A percentile compares a stretch with the other conserved stretches of the same genome.
Conservation (phyloP, 352 stramenopile genomes). For the Phytophthora rubi region DNA sequence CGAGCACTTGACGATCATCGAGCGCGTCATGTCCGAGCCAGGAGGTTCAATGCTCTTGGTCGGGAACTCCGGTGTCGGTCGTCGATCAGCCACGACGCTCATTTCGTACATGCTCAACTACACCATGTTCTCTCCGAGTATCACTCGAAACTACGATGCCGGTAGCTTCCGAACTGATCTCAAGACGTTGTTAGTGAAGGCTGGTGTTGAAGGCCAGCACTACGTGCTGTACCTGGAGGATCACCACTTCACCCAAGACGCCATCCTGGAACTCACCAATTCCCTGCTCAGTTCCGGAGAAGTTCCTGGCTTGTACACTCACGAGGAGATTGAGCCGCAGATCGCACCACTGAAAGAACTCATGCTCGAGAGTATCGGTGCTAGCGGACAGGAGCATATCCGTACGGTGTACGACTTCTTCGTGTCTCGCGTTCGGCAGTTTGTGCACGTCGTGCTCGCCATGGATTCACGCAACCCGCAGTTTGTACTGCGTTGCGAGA, state of each 20-base stretch:
- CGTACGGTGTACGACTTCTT: conserved; percentile 96
- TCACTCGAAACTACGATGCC: conserved; percentile 79
- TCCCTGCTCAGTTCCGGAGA: conserved; percentile 92
- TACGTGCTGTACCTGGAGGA: conserved; percentile 94
- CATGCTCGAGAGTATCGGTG: conserved; percentile 84
- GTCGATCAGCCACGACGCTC: conserved; percentile 84
- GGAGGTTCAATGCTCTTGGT: conserved; percentile 92
- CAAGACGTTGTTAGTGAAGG: conserved; percentile 90
- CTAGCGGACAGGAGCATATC: conserved; percentile 53
- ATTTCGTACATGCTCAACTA: conserved; percentile 93
- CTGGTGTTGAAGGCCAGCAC: conserved; percentile 82
- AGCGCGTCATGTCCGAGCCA: conserved; percentile 87
- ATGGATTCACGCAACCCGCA: conserved; percentile 76
- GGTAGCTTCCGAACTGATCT: conserved; percentile 88
- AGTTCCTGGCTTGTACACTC: conserved; percentile 92
- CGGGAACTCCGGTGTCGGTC: conserved; percentile 87
- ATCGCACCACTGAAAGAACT: conserved; percentile 90
- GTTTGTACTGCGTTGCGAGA: conserved; percentile 92
- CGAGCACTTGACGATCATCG: conserved; percentile 90
- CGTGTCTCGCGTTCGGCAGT: conserved; percentile 86
- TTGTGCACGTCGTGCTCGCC: conserved; percentile 88
- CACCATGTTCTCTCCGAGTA: conserved; percentile 78
- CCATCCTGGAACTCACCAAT: conserved; percentile 93
- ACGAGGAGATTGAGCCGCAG: conserved; percentile 94
- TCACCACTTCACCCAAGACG: conserved; percentile 90